Percentiles rank a stretch among this genome's conserved stretches.
These are phyloP conservation scores for Cutaneotrichosporon cavernicola DNA, from an alignment of 1,284 basidiomycete genomes.

Conservation along the genomic window DNA sequence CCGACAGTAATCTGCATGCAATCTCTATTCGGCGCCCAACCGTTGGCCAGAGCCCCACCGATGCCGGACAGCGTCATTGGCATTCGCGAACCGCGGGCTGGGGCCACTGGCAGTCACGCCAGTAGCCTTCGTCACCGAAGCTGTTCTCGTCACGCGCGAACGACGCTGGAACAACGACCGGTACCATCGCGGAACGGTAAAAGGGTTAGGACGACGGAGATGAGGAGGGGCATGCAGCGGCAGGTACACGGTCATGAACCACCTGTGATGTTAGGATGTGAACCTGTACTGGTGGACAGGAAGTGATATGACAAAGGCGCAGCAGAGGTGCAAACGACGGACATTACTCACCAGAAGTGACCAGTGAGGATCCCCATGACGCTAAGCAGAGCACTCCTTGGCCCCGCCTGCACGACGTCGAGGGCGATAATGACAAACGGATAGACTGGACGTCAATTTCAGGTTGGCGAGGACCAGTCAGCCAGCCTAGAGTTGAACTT, in stretches of 20 bases:
- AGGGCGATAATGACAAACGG: constrained; percentile 44
- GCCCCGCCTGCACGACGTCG: constrained; percentile 45
- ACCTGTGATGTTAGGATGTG: constrained; percentile 32
- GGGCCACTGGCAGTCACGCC: constrained; percentile 13
- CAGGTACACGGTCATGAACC: constrained; percentile 49
- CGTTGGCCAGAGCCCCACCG: constrained; percentile 49
- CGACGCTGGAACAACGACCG: constrained; percentile 24
- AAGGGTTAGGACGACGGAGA: constrained; percentile 42
- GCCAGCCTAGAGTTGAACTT: constrained; percentile 18
- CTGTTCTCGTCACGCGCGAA: not conserved
- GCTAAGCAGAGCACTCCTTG: constrained; percentile 37
- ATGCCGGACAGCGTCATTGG: constrained; percentile 28
- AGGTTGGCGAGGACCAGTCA: not conserved
- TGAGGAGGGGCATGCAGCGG: constrained; percentile 43
- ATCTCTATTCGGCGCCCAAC: constrained; percentile 28
- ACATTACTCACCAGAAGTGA: constrained; percentile 42
- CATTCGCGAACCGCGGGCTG: constrained; percentile 7
- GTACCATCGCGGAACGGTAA: constrained; percentile 40
- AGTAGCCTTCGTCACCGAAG: constrained; percentile 3
- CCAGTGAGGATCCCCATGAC: constrained; percentile 47
- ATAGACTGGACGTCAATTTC: constrained; percentile 38
- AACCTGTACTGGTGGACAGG: no score
- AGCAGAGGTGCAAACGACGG: no score
- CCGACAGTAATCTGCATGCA: no score
- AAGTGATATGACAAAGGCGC: no score